These are phyloP conservation scores for Russula virescens DNA, from an alignment of 768 basidiomycete genomes.

Conservation along the genomic window DNA sequence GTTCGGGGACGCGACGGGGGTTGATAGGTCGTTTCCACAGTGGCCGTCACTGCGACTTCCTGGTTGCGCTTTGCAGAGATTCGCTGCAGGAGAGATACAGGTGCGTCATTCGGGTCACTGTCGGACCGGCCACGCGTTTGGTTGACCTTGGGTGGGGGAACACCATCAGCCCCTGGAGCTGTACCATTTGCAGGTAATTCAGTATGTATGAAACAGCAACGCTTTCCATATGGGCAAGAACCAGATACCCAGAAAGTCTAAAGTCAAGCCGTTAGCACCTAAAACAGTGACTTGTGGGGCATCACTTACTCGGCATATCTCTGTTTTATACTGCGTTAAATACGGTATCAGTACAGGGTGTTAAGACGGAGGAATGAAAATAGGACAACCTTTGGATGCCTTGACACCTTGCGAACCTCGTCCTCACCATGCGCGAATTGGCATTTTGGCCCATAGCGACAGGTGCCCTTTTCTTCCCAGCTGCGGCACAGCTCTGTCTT, in stretches of 20 bases:
- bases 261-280: conserved; percentile 20
- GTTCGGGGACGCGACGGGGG: conserved; percentile 54
- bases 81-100: conserved; percentile 68
- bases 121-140: conserved; percentile 63
- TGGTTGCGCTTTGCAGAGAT: conserved; percentile 64
- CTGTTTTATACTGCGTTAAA: conserved; percentile 74
- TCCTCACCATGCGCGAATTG: conserved; percentile 93
- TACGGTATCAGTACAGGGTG: conserved; percentile 1
- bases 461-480: conserved; percentile 88
- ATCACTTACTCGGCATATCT: conserved; percentile 75
- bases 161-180: conserved; percentile 47
- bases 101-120: conserved; percentile 71
- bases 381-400: conserved; percentile 76
- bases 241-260: conserved; percentile 94
- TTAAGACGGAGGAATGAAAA: background rate
- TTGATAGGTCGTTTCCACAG: conserved; percentile 41
- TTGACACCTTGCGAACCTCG: conserved; percentile 74
- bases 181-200: conserved; percentile 65
- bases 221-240: conserved; percentile 86
- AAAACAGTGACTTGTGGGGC: background rate
- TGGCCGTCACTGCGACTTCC: conserved; percentile 30
- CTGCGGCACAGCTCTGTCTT: conserved; percentile 88
- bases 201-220: conserved; percentile 93
- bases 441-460: conserved; percentile 83
- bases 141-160: conserved; percentile 44